These are phyloP conservation scores for Solanum hybrid DNA, from an alignment of 305 asterid genomes.

Conservation along the genomic window DNA sequence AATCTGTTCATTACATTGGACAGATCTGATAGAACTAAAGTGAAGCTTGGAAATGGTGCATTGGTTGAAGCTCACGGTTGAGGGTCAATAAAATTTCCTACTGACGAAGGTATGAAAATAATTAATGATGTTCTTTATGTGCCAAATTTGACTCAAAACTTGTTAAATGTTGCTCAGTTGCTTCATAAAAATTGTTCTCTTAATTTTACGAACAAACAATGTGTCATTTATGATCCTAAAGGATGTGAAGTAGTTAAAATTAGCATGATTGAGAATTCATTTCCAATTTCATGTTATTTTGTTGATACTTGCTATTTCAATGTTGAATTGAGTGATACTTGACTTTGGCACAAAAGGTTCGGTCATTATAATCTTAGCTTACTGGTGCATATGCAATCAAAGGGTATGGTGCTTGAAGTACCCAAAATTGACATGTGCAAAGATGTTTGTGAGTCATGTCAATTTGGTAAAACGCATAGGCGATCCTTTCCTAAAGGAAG, in stretches of 20 bases:
- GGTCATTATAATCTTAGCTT: not conserved
- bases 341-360: not conserved
- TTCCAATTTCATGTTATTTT: not conserved
- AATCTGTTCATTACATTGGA: no score
- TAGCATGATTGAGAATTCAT: not conserved
- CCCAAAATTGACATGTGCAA: not conserved
- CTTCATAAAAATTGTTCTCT: no score
- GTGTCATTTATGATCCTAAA: not conserved
- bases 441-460: not conserved
- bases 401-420: not conserved
- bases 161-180: no score
- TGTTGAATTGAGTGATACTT: not conserved
- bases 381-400: not conserved
- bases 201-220: not conserved
- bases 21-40: no score
- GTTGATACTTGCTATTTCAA: not conserved
- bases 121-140: no score
- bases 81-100: no score
- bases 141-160: no score
- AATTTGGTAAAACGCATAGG: not conserved
- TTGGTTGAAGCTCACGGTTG: no score
- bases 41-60: no score
- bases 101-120: no score
- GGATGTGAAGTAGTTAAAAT: not conserved
- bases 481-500: not conserved